phyloP scores from a whole-genome alignment of 2,329 filamentous ascomycete genomes.

The Teratosphaeriaceae sp. region DNA sequence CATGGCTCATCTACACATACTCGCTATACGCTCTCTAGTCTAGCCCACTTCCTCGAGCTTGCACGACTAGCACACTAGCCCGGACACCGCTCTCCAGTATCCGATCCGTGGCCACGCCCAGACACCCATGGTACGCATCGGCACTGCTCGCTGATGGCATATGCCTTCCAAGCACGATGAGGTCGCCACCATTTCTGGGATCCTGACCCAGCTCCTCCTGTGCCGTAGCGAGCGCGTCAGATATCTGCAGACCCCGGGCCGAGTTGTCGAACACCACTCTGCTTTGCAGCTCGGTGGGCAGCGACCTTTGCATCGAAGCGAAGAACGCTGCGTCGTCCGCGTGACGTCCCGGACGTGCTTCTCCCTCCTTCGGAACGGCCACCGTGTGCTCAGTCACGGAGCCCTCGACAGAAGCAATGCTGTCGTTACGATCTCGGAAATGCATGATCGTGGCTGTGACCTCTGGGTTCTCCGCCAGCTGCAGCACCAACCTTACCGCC shows the following conservation, averaged over 20 bases:
- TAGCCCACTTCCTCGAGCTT: conserved; percentile 46
- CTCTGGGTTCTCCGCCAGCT: conserved; percentile 71
- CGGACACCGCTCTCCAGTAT: conserved; percentile 54
- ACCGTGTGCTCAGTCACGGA: not conserved
- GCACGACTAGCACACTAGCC: conserved; percentile 64
- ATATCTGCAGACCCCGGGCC: conserved; percentile 33
- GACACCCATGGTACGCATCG: conserved; percentile 28
- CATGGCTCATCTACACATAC: not conserved
- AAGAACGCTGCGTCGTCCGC: conserved; percentile 52
- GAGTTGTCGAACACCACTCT: conserved; percentile 55
- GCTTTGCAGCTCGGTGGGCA: conserved; percentile 44
- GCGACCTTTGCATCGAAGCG: conserved; percentile 48
- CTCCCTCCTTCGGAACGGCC: conserved; percentile 1
- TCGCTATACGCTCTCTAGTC: not conserved
- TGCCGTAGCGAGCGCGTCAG: conserved; percentile 48
- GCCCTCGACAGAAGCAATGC: not conserved
- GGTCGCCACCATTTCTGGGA: conserved; percentile 60
- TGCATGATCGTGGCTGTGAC: conserved; percentile 72
- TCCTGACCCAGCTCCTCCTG: conserved; percentile 54
- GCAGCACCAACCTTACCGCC: conserved; percentile 73
- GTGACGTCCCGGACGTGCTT: not conserved
- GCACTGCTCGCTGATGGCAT: not conserved
- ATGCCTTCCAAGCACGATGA: conserved; percentile 59
- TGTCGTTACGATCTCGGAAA: conserved; percentile 8
- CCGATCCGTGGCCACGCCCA: conserved; percentile 56